phyloP scores from a whole-genome alignment of 2,329 filamentous ascomycete genomes.

The Apiospora malaysiana region DNA sequence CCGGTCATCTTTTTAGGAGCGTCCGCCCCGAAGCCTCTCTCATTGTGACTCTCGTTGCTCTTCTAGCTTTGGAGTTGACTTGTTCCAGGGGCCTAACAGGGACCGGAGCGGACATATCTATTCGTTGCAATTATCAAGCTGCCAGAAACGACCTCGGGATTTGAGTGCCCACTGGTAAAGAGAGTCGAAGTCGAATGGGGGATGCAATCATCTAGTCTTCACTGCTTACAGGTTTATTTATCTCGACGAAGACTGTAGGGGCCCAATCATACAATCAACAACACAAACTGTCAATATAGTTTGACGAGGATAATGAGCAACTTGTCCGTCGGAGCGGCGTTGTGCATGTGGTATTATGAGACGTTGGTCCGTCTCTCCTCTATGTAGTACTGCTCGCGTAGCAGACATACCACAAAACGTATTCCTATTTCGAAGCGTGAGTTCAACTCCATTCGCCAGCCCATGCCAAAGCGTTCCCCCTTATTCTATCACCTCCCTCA shows the following conservation, averaged over 20 bases:
- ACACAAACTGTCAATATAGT: neutral
- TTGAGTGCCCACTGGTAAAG: too few species aligned
- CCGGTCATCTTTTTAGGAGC: too few species aligned
- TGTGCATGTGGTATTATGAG: slow-evolving; percentile 7
- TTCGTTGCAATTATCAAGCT: too few species aligned
- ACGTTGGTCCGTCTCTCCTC: slow-evolving; percentile 7
- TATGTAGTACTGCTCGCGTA: slow-evolving; percentile 18
- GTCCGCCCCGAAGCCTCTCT: too few species aligned
- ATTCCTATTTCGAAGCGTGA: slow-evolving; percentile 11
- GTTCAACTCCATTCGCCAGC: slow-evolving; percentile 24
- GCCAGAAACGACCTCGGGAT: too few species aligned
- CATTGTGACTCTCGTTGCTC: too few species aligned
- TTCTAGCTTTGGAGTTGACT: too few species aligned
- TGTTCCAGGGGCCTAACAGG: too few species aligned
- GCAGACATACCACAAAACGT: slow-evolving; percentile 14
- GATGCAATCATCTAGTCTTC: too few species aligned
- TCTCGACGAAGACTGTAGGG: neutral
- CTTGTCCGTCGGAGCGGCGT: slow-evolving; percentile 3
- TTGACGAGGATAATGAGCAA: neutral
- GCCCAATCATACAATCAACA: neutral
- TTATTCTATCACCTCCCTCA: slow-evolving; percentile 20
- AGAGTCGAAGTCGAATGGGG: neutral
- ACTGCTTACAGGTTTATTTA: too few species aligned
- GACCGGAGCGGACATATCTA: too few species aligned
- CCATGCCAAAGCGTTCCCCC: slow-evolving; percentile 22